Base-by-base conservation (phyloP, 345 rosid genomes). In the Citrus glauca region DNA sequence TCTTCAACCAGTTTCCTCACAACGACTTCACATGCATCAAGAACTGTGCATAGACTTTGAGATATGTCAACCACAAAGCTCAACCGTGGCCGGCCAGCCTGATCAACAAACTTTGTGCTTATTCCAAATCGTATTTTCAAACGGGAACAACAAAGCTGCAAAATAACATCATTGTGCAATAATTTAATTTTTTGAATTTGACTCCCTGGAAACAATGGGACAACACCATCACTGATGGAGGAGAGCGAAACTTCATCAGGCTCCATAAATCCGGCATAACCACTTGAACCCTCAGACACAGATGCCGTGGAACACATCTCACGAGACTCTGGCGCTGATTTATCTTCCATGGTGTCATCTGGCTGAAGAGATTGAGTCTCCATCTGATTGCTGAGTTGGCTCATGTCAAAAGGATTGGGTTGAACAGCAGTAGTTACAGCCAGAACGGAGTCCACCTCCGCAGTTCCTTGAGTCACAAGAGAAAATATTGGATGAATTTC, bases 61-160 rank as follows among this genome's bases (percentile, higher is more conserved):
- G 90, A n/a, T 57, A 82, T 78, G 72, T 90, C 91, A 72, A 87
- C 98, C 70, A 93, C 90, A 75, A 92, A 87, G 82, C 78, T 95
- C 81, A 93, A 78, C 62, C 86, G 88, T 62, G 89, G 89, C 60
- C 91, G 84, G 35, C 98, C 94, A 20, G 87, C 79, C 53, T 76
- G 62, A 84, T 93, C 92, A 53, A 60, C 30, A 80, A 74, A 95
- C 87, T 88, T 89, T 24, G 75, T 63, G 62, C 69, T 85, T 79
- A 91, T 37, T 74, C 93, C 95, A 88, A 91, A 92, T 63, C 91
- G 85, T 68, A 92, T 84, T 73, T 81, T 93, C 82, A 92, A 77
- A 71, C 24, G 53, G 72, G 83, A 68, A 82, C 91, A 89, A 82
- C 59, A 82, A 53, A 95, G 91, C 85, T 90, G 95, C 81, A 95